These are phyloP conservation scores for Styphnolobium japonicum DNA, from an alignment of 306 rosid genomes.

Conservation along the genomic window DNA sequence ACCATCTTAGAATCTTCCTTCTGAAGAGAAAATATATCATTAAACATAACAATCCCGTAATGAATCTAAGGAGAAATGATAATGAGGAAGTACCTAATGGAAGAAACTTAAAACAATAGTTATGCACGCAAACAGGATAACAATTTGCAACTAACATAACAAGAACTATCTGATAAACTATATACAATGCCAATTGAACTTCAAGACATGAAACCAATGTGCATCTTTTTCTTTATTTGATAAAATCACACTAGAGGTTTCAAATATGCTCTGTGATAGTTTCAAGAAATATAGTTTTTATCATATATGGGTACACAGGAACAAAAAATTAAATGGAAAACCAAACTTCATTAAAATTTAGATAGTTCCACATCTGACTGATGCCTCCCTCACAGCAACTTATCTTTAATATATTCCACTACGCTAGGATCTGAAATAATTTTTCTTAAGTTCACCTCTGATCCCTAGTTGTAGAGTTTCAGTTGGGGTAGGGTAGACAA, in stretches of 20 bases:
- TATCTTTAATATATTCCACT: neutral
- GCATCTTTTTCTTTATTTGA: neutral
- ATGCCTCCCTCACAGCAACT: neutral
- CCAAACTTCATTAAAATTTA: neutral
- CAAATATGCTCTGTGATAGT: neutral
- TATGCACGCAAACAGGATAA: neutral
- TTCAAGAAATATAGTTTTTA: neutral
- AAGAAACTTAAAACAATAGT: neutral
- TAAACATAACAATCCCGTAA: conserved; percentile 8
- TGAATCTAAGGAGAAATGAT: neutral
- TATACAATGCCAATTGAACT: neutral
- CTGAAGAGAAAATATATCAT: conserved; percentile 34
- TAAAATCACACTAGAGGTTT: neutral
- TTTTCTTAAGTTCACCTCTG: neutral
- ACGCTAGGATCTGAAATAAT: neutral
- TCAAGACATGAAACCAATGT: neutral
- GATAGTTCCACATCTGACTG: neutral
- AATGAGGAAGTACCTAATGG: neutral
- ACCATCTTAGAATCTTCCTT: conserved; percentile 66
- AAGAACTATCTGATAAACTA: neutral
- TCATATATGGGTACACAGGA: neutral
- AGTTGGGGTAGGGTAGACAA: neutral
- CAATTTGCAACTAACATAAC: neutral
- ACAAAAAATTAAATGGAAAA: neutral
- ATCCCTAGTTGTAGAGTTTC: neutral